phyloP scores from a whole-genome alignment of 148 eudicot genomes.

The Heliosperma pusillum region DNA sequence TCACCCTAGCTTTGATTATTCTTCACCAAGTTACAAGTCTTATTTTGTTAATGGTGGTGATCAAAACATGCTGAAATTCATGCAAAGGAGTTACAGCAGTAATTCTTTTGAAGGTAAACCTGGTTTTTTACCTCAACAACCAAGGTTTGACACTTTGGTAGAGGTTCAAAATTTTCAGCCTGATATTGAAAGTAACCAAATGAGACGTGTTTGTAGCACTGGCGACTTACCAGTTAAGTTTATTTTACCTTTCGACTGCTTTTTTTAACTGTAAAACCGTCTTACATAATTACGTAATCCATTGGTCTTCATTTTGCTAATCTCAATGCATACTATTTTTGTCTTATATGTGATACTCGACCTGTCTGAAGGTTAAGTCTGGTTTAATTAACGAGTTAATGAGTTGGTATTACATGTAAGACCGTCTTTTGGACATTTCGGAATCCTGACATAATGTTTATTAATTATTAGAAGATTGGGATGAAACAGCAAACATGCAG shows the following conservation, averaged over 20 bases:
- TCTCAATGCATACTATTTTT: not conserved
- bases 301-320: not conserved
- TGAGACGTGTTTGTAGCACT: slow-evolving; percentile 77
- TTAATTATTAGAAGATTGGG: slow-evolving; percentile 20
- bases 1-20: slow-evolving; percentile 34
- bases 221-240: slow-evolving; percentile 81
- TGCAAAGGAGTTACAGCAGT: slow-evolving; percentile 73
- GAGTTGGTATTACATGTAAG: no score
- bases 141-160: slow-evolving; percentile 39
- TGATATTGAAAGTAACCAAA: slow-evolving; percentile 38
- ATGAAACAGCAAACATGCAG: slow-evolving; percentile 7
- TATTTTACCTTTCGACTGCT: not conserved
- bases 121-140: slow-evolving; percentile 32
- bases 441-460: not conserved
- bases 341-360: no score
- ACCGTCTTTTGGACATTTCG: no score
- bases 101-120: slow-evolving; percentile 48
- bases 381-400: no score
- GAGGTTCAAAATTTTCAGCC: slow-evolving; percentile 26
- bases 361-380: no score
- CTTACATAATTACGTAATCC: not conserved
- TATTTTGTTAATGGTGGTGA: slow-evolving; percentile 28
- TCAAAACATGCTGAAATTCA: slow-evolving; percentile 40
- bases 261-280: not conserved
- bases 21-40: slow-evolving; percentile 11